A percentile compares a stretch with the other conserved stretches of the same genome.
These are phyloP conservation scores for Kazachstania africana DNA, from an alignment of 805 yeast genomes.

Conservation along the genomic window DNA sequence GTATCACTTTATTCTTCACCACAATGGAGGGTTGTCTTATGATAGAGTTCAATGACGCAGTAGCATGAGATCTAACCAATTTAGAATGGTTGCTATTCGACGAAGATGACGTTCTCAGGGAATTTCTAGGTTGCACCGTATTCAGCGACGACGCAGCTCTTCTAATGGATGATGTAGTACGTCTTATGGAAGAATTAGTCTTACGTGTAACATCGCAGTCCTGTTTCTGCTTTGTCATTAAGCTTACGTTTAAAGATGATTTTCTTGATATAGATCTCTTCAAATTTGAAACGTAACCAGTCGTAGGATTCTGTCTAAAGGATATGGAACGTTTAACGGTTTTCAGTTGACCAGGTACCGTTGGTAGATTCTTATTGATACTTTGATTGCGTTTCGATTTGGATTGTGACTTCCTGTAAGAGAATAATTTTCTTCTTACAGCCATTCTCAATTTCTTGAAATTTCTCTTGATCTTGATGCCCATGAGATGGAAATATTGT, in stretches of 20 bases:
- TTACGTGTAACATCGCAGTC: constrained; percentile 1
- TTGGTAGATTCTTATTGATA: constrained; percentile 7
- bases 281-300: constrained; percentile 21
- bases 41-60: constrained; percentile 16
- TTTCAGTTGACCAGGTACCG: constrained; percentile 4
- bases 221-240: neutral
- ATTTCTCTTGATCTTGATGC: constrained; percentile 15
- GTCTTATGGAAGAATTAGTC: constrained; percentile 17
- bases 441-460: constrained; percentile 21
- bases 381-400: neutral
- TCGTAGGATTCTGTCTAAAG: too few species aligned
- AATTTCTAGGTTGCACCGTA: constrained; percentile 6
- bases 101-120: neutral
- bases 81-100: neutral
- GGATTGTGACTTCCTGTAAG: constrained; percentile 3
- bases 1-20: constrained; percentile 26
- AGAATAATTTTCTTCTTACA: constrained; percentile 15
- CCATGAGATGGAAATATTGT: constrained; percentile 20
- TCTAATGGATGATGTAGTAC: constrained; percentile 27
- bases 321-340: constrained; percentile 9
- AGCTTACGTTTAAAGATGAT: neutral
- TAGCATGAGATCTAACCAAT: constrained; percentile 20
- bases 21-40: constrained; percentile 27
- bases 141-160: constrained; percentile 27
- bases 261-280: constrained; percentile 16